Evolutionary conservation across 345 rosid genomes (phyloP).

Genomic region (Eucalyptus curtisii): DNA sequence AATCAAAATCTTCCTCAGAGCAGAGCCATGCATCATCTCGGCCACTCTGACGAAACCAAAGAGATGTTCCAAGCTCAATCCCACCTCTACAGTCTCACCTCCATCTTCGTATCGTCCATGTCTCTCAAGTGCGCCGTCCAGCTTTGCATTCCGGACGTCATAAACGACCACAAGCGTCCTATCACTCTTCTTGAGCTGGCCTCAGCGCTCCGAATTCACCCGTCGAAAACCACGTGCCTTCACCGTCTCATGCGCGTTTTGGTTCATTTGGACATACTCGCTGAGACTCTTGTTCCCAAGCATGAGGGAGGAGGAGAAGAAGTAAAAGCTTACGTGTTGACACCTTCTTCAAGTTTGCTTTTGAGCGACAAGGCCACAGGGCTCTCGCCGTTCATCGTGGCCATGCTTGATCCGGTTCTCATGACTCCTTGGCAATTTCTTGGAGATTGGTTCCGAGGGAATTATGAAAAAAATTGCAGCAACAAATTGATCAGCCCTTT

Average conservation of each 20-base stretch:
- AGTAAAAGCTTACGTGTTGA: constrained; percentile 17
- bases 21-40: background rate
- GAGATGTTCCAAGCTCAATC: constrained; percentile 26
- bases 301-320: background rate
- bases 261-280: constrained; percentile 25
- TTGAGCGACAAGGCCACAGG: constrained; percentile 9
- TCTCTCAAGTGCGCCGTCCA: constrained; percentile 33
- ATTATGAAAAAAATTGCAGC: background rate
- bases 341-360: constrained; percentile 20
- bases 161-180: constrained; percentile 21
- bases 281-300: background rate
- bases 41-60: background rate
- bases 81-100: constrained; percentile 17
- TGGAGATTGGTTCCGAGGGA: constrained; percentile 12
- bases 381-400: constrained; percentile 15
- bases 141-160: constrained; percentile 22
- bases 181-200: constrained; percentile 24
- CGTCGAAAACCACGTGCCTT: background rate
- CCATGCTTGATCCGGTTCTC: constrained; percentile 9
- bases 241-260: constrained; percentile 30
- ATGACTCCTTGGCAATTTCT: constrained; percentile 15
- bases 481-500: constrained; percentile 1
- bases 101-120: constrained; percentile 25
- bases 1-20: background rate
- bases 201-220: constrained; percentile 15